Evolutionary conservation across 495 filamentous ascomycete genomes (phyloP), one percentile per base, ranked within the genome.

Genomic region (Podospora bellae-mahoneyi): DNA sequence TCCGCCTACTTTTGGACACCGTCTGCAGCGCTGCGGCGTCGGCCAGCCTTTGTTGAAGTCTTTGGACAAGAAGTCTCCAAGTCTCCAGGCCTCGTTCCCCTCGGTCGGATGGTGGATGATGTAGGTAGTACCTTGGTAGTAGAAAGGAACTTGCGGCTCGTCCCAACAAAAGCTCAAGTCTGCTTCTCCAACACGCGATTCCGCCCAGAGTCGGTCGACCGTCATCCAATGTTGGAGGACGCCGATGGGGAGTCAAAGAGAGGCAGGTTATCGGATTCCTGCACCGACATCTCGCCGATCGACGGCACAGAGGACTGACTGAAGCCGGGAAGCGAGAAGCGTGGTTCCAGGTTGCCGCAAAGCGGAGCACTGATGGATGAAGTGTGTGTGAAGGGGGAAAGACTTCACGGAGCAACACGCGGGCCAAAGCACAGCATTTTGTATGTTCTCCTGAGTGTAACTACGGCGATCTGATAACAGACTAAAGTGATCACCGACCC

Each of bases 11-110:
- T 19, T 18, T 32, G 59, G 59, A 61, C 28, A 27, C 28, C 56
- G 27, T 28, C 61, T 70, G 68, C 68, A 67, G 61, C 19, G 59
- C 61, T 70, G 68, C 68, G 68, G 68, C 68, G 64, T 67, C 65
- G 68, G 68, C 60, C 19, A 58, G 60, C 54, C 53, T 56, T 39
- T 18, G 64, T 44, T 56, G 57, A 10, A 19, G 15, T 32, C 56
- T 32, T 2, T 57, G 26, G 54, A 19, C n/a, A 18, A 18, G 62
- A 4, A 32, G 30, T 16, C 18, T 63, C 30, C 30, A 32, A 32
- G 30, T 32, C 30, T 44, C 30, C 28, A 18, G 48, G 19, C 44
- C 62, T 23, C 15, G 48, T 2, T 55, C 23, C 20, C 23, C 23
- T 23, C 23, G 2, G 23, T 23, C 23, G 23, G 23, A 23, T 23